These are phyloP conservation scores for Hyphopichia khmerensis DNA, from an alignment of 1,139 yeast species.

Conservation along the genomic window DNA sequence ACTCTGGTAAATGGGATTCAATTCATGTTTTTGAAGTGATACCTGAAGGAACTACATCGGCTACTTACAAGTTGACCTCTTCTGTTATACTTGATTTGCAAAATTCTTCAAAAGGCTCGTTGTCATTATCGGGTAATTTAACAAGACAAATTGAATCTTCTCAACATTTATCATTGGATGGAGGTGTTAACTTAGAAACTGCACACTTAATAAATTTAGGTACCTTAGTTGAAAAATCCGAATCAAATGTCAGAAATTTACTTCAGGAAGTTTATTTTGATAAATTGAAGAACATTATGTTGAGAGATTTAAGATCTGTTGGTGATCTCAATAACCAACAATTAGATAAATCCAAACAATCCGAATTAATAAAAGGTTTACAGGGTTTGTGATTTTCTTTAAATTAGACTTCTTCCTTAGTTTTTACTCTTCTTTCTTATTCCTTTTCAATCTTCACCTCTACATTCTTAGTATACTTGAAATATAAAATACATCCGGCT, in stretches of 20 bases:
- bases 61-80: conserved; percentile 75
- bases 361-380: conserved; percentile 51
- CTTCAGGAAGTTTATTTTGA: conserved; percentile 95
- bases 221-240: conserved; percentile 81
- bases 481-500: neutral
- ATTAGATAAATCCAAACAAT: conserved; percentile 43
- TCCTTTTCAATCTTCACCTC: neutral
- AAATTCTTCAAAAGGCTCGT: conserved; percentile 22
- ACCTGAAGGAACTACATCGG: conserved; percentile 43
- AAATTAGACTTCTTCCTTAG: neutral
- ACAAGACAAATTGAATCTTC: conserved; percentile 73
- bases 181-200: conserved; percentile 43
- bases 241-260: conserved; percentile 80
- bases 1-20: conserved; percentile 79
- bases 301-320: conserved; percentile 63
- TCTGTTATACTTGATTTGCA: conserved; percentile 79
- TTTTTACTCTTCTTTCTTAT: neutral
- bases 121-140: conserved; percentile 76
- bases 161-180: conserved; percentile 38
- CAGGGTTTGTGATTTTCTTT: conserved; percentile 18
- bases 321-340: conserved; percentile 40
- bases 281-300: conserved; percentile 81
- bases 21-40: conserved; percentile 87
- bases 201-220: conserved; percentile 87
- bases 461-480: no score